Conservation (phyloP, 2,329 filamentous ascomycete genomes). For the Dothideomycetes sp. region DNA sequence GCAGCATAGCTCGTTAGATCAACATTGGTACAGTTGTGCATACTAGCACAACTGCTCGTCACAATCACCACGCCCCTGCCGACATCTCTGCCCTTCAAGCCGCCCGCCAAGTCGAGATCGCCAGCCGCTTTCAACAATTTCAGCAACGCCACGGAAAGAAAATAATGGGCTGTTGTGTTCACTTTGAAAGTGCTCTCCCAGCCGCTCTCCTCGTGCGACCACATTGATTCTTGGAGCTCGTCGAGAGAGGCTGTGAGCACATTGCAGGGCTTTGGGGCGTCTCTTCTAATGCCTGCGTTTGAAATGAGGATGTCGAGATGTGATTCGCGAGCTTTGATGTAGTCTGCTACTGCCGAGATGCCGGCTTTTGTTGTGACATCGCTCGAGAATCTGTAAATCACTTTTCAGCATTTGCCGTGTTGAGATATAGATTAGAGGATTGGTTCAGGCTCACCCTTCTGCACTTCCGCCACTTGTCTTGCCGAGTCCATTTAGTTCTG, state of each 20-base stretch:
- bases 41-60: slow-evolving; percentile 41
- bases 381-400: slow-evolving; percentile 15
- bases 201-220: slow-evolving; percentile 31
- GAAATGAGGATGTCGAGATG: slow-evolving; percentile 38
- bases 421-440: too few species aligned
- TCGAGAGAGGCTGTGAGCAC: slow-evolving; percentile 30
- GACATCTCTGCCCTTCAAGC: slow-evolving; percentile 22
- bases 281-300: slow-evolving; percentile 38
- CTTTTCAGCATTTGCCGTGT: not conserved
- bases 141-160: slow-evolving; percentile 35
- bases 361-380: slow-evolving; percentile 32
- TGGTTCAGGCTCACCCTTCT: slow-evolving; percentile 4
- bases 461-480: slow-evolving; percentile 23
- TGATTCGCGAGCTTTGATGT: slow-evolving; percentile 25
- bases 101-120: slow-evolving; percentile 16
- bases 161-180: slow-evolving; percentile 41
- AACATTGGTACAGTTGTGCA: slow-evolving; percentile 42
- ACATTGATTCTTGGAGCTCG: slow-evolving; percentile 36
- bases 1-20: slow-evolving; percentile 41
- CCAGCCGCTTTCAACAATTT: slow-evolving; percentile 32
- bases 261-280: slow-evolving; percentile 32
- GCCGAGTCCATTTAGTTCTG: slow-evolving; percentile 29
- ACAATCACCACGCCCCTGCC: slow-evolving; percentile 38
- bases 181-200: slow-evolving; percentile 37
- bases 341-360: slow-evolving; percentile 24